phyloP scores from a whole-genome alignment of 2,329 filamentous ascomycete genomes.

The Penicillium aurantiogriseum region DNA sequence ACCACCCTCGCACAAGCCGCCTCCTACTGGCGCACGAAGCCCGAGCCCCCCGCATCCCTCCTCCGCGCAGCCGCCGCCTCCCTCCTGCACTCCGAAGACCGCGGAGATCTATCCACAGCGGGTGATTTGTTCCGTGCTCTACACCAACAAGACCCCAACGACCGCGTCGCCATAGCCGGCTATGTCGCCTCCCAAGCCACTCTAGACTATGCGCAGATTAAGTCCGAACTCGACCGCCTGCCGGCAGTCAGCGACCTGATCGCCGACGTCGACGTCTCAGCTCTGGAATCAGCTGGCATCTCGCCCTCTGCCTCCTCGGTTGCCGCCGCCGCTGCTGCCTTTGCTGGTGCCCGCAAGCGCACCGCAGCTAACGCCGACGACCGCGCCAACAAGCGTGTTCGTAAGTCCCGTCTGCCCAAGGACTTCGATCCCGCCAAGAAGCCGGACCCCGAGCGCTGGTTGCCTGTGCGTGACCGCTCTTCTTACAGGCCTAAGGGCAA shows the following conservation, averaged over 20 bases:
- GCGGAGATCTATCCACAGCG: constrained; percentile 67
- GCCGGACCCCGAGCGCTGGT: constrained; percentile 87
- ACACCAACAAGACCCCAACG: constrained; percentile 60
- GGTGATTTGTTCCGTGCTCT: constrained; percentile 76
- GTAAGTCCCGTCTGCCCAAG: constrained; percentile 49
- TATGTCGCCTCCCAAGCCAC: constrained; percentile 79
- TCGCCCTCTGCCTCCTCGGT: constrained; percentile 33
- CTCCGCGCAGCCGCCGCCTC: constrained; percentile 79
- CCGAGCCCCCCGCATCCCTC: constrained; percentile 61
- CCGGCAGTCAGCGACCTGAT: constrained; percentile 44
- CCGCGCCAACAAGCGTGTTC: constrained; percentile 42
- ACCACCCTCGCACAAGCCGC: constrained; percentile 75
- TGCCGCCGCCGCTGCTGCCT: constrained; percentile 32
- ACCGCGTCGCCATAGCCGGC: constrained; percentile 72
- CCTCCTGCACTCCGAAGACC: constrained; percentile 71
- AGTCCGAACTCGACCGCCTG: constrained; percentile 38
- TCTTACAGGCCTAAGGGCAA: constrained; percentile 87
- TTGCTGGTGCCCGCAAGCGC: constrained; percentile 43
- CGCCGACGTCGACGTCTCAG: constrained; percentile 42
- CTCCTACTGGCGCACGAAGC: constrained; percentile 71
- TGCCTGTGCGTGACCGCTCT: constrained; percentile 84
- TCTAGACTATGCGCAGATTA: constrained; percentile 37
- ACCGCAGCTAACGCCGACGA: constrained; percentile 30
- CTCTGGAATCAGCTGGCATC: constrained; percentile 48
- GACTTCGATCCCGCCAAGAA: constrained; percentile 69